Evolutionary conservation across 2,329 filamentous ascomycete genomes (phyloP).

Genomic region (Clarireedia monteithiana): DNA sequence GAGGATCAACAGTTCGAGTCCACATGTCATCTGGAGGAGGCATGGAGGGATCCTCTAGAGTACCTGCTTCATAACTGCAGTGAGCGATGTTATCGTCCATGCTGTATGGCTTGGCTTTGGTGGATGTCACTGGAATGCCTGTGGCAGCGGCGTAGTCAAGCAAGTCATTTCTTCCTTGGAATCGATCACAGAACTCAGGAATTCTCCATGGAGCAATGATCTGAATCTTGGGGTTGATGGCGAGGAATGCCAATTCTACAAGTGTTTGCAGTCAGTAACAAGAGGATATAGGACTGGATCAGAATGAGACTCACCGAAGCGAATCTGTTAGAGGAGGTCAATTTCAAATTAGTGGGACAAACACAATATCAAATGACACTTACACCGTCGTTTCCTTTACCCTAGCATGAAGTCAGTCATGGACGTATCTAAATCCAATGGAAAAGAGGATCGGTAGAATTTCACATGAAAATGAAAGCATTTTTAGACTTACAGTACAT

Average conservation of each 20-base stretch:
- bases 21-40: slow-evolving; percentile 73
- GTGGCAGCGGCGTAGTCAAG: slow-evolving; percentile 62
- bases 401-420: too few species aligned
- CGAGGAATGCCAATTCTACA: slow-evolving; percentile 56
- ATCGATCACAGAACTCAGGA: slow-evolving; percentile 61
- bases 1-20: slow-evolving; percentile 63
- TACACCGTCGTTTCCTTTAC: slow-evolving; percentile 50
- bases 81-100: slow-evolving; percentile 68
- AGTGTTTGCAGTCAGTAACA: slow-evolving; percentile 41
- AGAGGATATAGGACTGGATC: too few species aligned
- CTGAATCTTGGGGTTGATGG: slow-evolving; percentile 56
- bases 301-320: too few species aligned
- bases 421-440: too few species aligned
- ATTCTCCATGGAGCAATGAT: slow-evolving; percentile 70
- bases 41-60: slow-evolving; percentile 56
- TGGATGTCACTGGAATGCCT: slow-evolving; percentile 64
- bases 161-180: slow-evolving; percentile 64
- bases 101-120: slow-evolving; percentile 63
- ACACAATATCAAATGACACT: too few species aligned
- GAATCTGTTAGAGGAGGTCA: too few species aligned
- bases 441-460: too few species aligned
- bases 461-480: too few species aligned
- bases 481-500: too few species aligned
- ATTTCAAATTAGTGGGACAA: too few species aligned
- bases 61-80: slow-evolving; percentile 73